A percentile compares a stretch with the other conserved stretches of the same genome.
phyloP scores from a whole-genome alignment of 2,329 filamentous ascomycete species.

The Aschersonia sp. region DNA sequence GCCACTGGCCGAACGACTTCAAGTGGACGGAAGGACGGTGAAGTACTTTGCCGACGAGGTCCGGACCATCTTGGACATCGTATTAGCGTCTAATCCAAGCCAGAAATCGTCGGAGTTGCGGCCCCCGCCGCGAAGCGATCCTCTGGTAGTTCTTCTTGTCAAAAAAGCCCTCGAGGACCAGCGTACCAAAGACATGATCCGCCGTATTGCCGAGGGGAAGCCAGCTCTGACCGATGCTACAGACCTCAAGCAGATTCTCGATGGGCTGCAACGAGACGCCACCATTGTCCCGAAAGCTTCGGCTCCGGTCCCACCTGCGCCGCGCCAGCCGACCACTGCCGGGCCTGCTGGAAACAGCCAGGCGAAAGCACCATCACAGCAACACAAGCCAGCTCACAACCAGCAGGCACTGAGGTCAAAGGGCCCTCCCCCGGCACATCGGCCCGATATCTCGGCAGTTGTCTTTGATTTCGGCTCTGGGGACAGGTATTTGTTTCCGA shows the following conservation, averaged over 20 bases:
- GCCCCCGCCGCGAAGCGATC: conserved; percentile 38
- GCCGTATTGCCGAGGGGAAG: conserved; percentile 36
- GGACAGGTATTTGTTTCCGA: conserved; percentile 67
- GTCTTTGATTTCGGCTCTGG: conserved; percentile 59
- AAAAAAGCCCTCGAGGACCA: conserved; percentile 41
- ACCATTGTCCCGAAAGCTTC: conserved; percentile 17
- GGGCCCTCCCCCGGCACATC: conserved; percentile 36
- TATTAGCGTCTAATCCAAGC: conserved; percentile 41
- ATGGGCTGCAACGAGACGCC: conserved; percentile 29
- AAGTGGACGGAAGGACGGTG: conserved; percentile 40
- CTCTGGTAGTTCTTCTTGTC: conserved; percentile 40
- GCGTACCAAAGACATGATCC: conserved; percentile 33
- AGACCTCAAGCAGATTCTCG: conserved; percentile 38
- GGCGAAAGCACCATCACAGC: conserved; percentile 16
- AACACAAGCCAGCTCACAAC: conserved; percentile 16
- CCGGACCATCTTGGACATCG: conserved; percentile 40
- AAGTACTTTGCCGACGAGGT: conserved; percentile 47
- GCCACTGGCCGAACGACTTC: conserved; percentile 37
- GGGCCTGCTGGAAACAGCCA: conserved; percentile 10
- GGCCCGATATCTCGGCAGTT: conserved; percentile 49
- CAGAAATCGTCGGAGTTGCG: conserved; percentile 38
- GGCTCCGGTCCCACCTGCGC: conserved; percentile 13
- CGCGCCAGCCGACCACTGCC: conserved; percentile 16
- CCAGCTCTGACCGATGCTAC: conserved; percentile 36
- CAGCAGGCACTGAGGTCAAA: conserved; percentile 46